A percentile compares a stretch with the other conserved stretches of the same genome.
phyloP scores from a whole-genome alignment of 169 alveolate species.

The Eimeria mitis region DNA sequence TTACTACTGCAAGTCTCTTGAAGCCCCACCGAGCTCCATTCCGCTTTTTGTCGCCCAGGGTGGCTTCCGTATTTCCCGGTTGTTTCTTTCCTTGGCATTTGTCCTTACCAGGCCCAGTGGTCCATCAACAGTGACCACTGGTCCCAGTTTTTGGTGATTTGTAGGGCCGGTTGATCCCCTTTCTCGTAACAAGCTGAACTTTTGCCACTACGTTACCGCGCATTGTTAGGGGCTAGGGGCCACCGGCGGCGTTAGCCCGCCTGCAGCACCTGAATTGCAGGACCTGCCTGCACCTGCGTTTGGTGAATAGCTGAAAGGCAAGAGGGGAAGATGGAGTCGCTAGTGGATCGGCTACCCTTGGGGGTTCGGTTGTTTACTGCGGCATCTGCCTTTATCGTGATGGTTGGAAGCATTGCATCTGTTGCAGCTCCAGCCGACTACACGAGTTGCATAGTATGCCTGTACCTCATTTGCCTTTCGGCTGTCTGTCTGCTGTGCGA shows the following conservation, averaged over 20 bases:
- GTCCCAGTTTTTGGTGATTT: background rate
- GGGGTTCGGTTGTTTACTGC: constrained; percentile 78
- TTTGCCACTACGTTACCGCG: background rate
- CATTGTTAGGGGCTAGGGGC: background rate
- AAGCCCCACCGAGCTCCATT: background rate
- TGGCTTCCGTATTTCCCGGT: background rate
- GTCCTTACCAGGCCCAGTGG: background rate
- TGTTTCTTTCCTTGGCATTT: background rate
- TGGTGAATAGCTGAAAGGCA: background rate
- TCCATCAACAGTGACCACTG: constrained; percentile 10
- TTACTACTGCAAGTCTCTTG: background rate
- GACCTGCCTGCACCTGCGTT: background rate
- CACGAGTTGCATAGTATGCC: constrained; percentile 61
- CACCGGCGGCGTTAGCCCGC: background rate
- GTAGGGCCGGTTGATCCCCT: background rate
- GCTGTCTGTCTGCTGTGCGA: constrained; percentile 65
- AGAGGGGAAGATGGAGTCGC: constrained; percentile 27
- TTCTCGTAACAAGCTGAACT: background rate
- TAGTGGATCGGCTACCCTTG: constrained; percentile 72
- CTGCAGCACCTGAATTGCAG: background rate
- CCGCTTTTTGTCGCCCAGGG: background rate
- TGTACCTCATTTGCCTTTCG: constrained; percentile 36
- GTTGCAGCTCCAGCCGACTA: constrained; percentile 74
- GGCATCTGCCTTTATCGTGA: constrained; percentile 37
- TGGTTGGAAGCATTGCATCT: constrained; percentile 56